Evolutionary conservation across 2,329 filamentous ascomycete species (phyloP).

Genomic region (Biscogniauxia mediterranea): DNA sequence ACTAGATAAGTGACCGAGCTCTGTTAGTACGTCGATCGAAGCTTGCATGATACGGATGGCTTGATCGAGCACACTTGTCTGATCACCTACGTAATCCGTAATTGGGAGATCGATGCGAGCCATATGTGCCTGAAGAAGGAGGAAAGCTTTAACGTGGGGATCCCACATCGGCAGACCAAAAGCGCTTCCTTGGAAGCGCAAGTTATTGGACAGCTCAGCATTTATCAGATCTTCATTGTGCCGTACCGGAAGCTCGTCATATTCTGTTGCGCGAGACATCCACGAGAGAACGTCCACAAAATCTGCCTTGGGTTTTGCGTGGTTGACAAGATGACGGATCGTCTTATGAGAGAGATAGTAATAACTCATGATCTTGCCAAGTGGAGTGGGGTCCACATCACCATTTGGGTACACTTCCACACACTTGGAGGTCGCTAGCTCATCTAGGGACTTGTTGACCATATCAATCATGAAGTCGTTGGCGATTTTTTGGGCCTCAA

Average conservation of each 20-base stretch:
- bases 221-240: conserved; percentile 99
- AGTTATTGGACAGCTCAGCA: conserved; percentile 76
- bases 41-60: conserved; percentile 96
- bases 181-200: conserved; percentile 60
- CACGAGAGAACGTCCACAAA: conserved; percentile 84
- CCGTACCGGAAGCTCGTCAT: conserved; percentile 94
- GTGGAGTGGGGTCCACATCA: conserved; percentile 82
- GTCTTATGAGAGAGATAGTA: conserved; percentile 97
- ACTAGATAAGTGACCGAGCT: conserved; percentile 78
- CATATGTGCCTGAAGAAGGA: conserved; percentile 93
- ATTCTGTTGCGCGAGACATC: conserved; percentile 93
- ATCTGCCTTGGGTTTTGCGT: conserved; percentile 71
- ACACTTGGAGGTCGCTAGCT: conserved; percentile 82
- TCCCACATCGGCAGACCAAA: conserved; percentile 94
- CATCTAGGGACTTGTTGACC: conserved; percentile 80
- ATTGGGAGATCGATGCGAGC: conserved; percentile 90
- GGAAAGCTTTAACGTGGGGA: conserved; percentile 93
- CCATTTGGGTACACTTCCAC: conserved; percentile 81
- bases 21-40: conserved; percentile 87
- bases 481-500: conserved; percentile 79
- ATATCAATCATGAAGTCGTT: conserved; percentile 94
- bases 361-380: conserved; percentile 99
- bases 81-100: conserved; percentile 94
- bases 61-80: conserved; percentile 86
- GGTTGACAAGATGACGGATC: conserved; percentile 76